phyloP scores from a whole-genome alignment of 495 filamentous ascomycete genomes.

The Amniculicola lignicola region DNA sequence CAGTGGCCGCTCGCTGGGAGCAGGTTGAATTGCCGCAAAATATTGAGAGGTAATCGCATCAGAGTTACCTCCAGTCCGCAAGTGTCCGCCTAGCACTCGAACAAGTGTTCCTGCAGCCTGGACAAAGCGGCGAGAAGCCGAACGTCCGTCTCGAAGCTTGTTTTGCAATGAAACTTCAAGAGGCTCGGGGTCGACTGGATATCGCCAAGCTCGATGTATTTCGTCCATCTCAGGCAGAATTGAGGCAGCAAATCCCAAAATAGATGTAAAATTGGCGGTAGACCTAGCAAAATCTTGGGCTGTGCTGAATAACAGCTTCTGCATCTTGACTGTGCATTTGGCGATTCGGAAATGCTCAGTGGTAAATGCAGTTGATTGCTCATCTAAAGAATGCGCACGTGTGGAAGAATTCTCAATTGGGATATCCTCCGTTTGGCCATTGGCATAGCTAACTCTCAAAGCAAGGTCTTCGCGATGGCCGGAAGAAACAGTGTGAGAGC shows the following conservation, averaged over 20 bases:
- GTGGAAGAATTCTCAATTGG: conserved; percentile 39
- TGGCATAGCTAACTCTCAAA: conserved; percentile 58
- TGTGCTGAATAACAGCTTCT: conserved; percentile 54
- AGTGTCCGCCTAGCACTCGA: conserved; percentile 51
- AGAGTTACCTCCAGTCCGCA: conserved; percentile 40
- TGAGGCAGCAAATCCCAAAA: conserved; percentile 49
- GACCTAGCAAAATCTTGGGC: conserved; percentile 36
- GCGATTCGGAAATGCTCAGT: conserved; percentile 55
- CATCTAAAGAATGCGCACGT: conserved; percentile 36
- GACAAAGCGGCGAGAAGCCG: conserved; percentile 60
- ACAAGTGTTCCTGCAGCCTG: conserved; percentile 65
- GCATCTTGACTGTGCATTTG: conserved; percentile 55
- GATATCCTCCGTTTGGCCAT: conserved; percentile 60
- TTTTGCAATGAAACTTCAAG: conserved; percentile 56
- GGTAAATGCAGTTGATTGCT: conserved; percentile 49
- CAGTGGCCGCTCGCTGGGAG: conserved; percentile 48
- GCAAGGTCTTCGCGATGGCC: conserved; percentile 41
- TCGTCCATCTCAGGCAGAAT: conserved; percentile 56
- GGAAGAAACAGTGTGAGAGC: conserved; percentile 36
- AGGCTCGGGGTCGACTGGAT: conserved; percentile 55
- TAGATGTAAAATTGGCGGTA: conserved; percentile 47
- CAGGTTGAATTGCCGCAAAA: conserved; percentile 49
- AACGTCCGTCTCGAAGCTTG: conserved; percentile 56
- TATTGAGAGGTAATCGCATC: conserved; percentile 35
- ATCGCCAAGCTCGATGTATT: conserved; percentile 55